Percentiles rank a stretch among this genome's conserved stretches.
Evolutionary conservation across 176 grass and related monocot genomes (phyloP).

Genomic region (Melocanna baccifera): DNA sequence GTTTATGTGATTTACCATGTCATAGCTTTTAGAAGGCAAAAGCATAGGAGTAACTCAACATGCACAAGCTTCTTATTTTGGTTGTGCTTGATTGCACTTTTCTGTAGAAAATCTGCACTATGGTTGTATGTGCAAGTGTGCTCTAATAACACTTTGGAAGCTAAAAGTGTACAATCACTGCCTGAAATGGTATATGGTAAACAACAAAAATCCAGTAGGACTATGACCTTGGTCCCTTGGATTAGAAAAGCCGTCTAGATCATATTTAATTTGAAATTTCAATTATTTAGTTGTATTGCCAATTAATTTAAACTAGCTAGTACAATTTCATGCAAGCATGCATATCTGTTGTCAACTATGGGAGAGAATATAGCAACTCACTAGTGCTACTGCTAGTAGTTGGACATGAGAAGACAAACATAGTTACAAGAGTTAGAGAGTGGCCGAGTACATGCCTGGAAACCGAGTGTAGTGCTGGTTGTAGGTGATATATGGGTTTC

Average conservation of each 20-base stretch:
- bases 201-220: neutral
- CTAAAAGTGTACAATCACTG: neutral
- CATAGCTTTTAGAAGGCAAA: neutral
- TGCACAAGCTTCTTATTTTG: neutral
- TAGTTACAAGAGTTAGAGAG: neutral
- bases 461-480: neutral
- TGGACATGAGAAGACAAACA: neutral
- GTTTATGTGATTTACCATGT: neutral
- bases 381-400: neutral
- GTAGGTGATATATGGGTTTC: neutral
- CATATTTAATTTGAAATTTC: neutral
- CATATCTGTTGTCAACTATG: neutral
- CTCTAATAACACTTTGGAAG: neutral
- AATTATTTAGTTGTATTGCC: neutral
- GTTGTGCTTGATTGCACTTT: neutral
- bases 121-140: neutral
- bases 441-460: neutral
- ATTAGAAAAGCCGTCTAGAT: neutral
- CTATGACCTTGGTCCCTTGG: neutral
- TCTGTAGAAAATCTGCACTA: neutral
- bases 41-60: neutral
- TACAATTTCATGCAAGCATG: neutral
- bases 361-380: neutral
- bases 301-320: neutral
- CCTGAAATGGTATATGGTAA: neutral